These are phyloP conservation scores for Cryphonectria naterciae DNA, from an alignment of 2,329 filamentous ascomycete genomes.

Conservation along the genomic window DNA sequence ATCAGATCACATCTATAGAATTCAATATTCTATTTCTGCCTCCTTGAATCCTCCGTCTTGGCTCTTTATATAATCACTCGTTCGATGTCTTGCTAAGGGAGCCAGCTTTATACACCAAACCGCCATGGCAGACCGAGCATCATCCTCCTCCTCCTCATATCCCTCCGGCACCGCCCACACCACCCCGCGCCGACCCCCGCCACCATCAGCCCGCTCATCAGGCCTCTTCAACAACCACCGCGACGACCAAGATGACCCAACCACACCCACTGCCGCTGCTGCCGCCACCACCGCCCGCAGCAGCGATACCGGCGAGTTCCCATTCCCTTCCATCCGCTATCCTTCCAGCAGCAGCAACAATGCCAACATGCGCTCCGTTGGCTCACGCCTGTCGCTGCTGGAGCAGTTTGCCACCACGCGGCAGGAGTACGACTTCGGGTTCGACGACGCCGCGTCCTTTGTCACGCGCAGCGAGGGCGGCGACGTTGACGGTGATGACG, in stretches of 20 bases:
- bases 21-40: no score
- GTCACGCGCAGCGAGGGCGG: constrained; percentile 38
- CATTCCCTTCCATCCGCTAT: background rate
- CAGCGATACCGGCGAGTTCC: constrained; percentile 8
- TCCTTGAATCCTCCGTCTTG: no score
- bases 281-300: constrained; percentile 1
- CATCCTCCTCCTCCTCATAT: background rate
- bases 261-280: background rate
- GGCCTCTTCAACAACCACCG: constrained; percentile 6
- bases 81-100: constrained; percentile 1
- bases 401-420: constrained; percentile 54
- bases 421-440: constrained; percentile 51
- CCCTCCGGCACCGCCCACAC: background rate
- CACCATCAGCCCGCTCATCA: constrained; percentile 25
- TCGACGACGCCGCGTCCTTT: constrained; percentile 52
- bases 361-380: constrained; percentile 38
- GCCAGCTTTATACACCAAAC: background rate
- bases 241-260: background rate
- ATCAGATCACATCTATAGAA: background rate
- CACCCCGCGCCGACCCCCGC: constrained; percentile 17
- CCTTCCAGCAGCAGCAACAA: constrained; percentile 2
- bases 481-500: background rate
- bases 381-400: constrained; percentile 51
- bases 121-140: background rate
- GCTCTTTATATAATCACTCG: background rate